These are phyloP conservation scores for Podospora comata DNA, from an alignment of 495 filamentous ascomycete genomes.

Conservation along the genomic window DNA sequence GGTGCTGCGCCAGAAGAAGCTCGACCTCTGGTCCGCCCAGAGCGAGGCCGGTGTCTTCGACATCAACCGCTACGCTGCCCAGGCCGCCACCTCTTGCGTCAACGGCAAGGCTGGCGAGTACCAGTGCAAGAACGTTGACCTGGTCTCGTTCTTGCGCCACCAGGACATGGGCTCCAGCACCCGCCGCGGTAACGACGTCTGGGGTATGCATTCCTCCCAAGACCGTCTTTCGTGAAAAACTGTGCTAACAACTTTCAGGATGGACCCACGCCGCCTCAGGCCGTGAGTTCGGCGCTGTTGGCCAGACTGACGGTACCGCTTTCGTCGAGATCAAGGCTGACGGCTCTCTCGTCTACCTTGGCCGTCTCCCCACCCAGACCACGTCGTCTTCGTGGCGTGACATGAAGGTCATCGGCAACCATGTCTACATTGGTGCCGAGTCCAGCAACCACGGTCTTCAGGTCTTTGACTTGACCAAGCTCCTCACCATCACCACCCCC, in stretches of 20 bases:
- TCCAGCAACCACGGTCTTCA: constrained; percentile 45
- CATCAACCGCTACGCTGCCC: constrained; percentile 38
- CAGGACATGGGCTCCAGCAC: constrained; percentile 43
- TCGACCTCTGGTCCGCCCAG: constrained; percentile 9
- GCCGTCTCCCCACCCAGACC: constrained; percentile 41
- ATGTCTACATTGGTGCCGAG: constrained; percentile 47
- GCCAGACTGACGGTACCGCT: constrained; percentile 49
- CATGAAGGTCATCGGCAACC: constrained; percentile 43
- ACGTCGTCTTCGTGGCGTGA: constrained; percentile 44
- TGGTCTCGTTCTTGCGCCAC: constrained; percentile 52
- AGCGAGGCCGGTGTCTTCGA: constrained; percentile 22
- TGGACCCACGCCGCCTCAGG: constrained; percentile 44
- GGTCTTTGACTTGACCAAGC: constrained; percentile 48
- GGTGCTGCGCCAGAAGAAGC: constrained; percentile 15
- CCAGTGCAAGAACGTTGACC: constrained; percentile 52
- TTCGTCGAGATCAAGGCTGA: constrained; percentile 45
- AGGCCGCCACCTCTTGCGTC: constrained; percentile 31
- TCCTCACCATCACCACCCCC: constrained; percentile 23
- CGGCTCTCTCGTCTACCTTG: constrained; percentile 46
- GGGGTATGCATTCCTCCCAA: constrained; percentile 26
- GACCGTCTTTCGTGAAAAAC: too few species aligned
- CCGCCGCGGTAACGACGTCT: constrained; percentile 39
- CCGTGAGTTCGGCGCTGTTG: constrained; percentile 49
- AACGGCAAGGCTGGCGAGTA: constrained; percentile 50
- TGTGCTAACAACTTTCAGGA: too few species aligned